These are phyloP conservation scores for Trichoderma atrobrunneum DNA, from an alignment of 2,329 filamentous ascomycete species.

Conservation along the genomic window DNA sequence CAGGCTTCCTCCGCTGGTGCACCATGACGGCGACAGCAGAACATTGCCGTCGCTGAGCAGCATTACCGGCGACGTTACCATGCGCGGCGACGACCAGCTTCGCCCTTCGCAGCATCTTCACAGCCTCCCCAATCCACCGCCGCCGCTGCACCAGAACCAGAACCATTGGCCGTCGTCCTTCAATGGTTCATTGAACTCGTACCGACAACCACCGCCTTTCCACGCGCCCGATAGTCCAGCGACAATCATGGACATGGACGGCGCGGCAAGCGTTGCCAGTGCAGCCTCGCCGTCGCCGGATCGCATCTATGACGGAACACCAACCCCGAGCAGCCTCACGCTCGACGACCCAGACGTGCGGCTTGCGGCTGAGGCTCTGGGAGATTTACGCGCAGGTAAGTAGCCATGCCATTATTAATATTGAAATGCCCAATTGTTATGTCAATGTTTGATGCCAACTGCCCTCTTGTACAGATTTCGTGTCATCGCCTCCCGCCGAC, in stretches of 20 bases:
- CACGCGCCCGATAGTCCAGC: conserved; percentile 45
- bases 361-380: conserved; percentile 71
- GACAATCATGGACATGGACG: conserved; percentile 51
- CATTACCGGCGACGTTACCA: conserved; percentile 32
- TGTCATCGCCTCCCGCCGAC: conserved; percentile 59
- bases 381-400: conserved; percentile 70
- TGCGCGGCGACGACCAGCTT: conserved; percentile 21
- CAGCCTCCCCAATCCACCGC: conserved; percentile 2
- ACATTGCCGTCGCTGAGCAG: conserved; percentile 39
- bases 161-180: conserved; percentile 41
- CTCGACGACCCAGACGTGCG: conserved; percentile 66
- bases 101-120: neutral
- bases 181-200: conserved; percentile 39
- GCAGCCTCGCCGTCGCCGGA: conserved; percentile 44
- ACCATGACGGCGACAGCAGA: conserved; percentile 29
- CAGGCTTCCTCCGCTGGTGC: conserved; percentile 27
- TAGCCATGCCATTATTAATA: neutral
- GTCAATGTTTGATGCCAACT: neutral
- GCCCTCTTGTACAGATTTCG: conserved; percentile 51
- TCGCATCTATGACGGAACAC: conserved; percentile 30
- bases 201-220: conserved; percentile 32
- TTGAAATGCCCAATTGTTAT: neutral
- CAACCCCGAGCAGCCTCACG: conserved; percentile 47
- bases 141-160: conserved; percentile 23
- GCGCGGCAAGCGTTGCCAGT: conserved; percentile 40